phyloP scores from a whole-genome alignment of 805 yeast species.

The Suhomyces sp. region DNA sequence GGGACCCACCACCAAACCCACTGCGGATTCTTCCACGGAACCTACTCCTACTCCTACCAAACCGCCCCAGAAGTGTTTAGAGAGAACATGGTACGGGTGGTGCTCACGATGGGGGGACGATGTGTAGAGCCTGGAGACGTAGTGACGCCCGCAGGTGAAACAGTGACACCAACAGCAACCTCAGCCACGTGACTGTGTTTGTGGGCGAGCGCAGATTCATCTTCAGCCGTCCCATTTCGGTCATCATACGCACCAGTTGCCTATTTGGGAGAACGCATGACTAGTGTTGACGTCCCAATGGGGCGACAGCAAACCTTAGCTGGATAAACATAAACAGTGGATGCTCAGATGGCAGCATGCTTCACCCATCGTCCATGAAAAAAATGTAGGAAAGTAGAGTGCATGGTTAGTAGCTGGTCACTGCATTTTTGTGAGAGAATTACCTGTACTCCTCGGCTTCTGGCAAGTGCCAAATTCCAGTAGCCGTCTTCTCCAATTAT shows the following conservation, averaged over 20 bases:
- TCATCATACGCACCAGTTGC: not conserved
- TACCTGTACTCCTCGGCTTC: not conserved
- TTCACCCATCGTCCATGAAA: not conserved
- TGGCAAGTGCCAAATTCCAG: not conserved
- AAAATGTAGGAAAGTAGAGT: not conserved
- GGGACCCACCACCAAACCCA: not conserved
- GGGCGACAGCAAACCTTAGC: not conserved
- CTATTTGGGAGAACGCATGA: slow-evolving; percentile 2
- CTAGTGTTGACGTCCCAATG: slow-evolving; percentile 1
- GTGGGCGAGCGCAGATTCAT: not conserved
- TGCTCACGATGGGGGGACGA: slow-evolving; percentile 47
- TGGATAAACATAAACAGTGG: not conserved
- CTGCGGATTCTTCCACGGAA: not conserved
- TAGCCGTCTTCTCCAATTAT: not conserved
- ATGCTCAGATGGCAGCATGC: not conserved
- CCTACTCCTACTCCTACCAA: slow-evolving; percentile 10
- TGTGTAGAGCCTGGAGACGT: slow-evolving; percentile 9
- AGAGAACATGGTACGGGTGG: slow-evolving; percentile 68
- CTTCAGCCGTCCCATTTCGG: not conserved
- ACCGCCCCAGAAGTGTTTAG: slow-evolving; percentile 46
- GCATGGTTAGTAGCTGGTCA: not conserved
- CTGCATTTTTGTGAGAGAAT: not conserved
- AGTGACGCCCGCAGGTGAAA: slow-evolving; percentile 9
- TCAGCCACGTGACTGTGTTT: not conserved
- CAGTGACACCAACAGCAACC: not conserved